phyloP scores from a whole-genome alignment of 1,139 yeast species.

The Entelexis sorbosivorans region DNA sequence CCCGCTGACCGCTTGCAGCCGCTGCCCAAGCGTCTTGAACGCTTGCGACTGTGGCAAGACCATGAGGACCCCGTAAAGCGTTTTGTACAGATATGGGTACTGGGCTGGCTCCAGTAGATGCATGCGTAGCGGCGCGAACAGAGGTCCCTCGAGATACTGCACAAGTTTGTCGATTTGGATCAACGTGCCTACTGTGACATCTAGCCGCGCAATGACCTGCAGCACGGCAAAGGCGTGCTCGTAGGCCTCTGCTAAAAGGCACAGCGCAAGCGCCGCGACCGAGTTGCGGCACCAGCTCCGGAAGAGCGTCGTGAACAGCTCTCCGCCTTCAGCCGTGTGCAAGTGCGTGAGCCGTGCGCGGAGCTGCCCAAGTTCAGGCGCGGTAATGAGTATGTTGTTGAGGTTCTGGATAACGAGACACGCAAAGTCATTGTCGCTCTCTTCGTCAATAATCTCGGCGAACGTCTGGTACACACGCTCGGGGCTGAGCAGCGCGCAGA shows the following conservation, averaged over 20 bases:
- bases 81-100: conserved; percentile 72
- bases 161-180: conserved; percentile 73
- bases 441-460: conserved; percentile 54
- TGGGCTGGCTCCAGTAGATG: conserved; percentile 80
- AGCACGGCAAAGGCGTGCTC: conserved; percentile 76
- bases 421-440: conserved; percentile 56
- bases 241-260: conserved; percentile 79
- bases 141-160: conserved; percentile 76
- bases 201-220: conserved; percentile 63
- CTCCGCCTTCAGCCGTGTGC: conserved; percentile 51
- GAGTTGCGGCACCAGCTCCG: conserved; percentile 90
- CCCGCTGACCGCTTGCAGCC: conserved; percentile 50
- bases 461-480: conserved; percentile 74
- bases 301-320: conserved; percentile 65
- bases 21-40: conserved; percentile 63
- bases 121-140: conserved; percentile 73
- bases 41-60: conserved; percentile 93
- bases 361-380: conserved; percentile 64
- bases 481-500: conserved; percentile 71
- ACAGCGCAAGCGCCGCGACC: conserved; percentile 76
- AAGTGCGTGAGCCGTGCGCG: conserved; percentile 53
- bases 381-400: conserved; percentile 77
- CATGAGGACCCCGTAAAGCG: conserved; percentile 88
- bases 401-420: conserved; percentile 76
- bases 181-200: conserved; percentile 56